Conservation (phyloP, 2,329 filamentous ascomycete species). For the Gnomoniopsis sp. region DNA sequence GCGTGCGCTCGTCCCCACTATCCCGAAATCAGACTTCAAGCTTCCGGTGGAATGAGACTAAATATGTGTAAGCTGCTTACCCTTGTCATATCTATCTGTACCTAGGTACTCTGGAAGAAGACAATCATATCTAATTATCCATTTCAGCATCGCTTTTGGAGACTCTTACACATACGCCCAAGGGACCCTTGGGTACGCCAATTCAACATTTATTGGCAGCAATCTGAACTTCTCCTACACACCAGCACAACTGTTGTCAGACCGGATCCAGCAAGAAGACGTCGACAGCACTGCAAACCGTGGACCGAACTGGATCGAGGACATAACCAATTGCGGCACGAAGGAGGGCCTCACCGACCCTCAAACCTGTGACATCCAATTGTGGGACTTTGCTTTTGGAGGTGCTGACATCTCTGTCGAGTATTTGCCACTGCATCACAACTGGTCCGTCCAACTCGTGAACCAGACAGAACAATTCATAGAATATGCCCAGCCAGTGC, state of each 20-base stretch:
- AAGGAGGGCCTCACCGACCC: conserved; percentile 40
- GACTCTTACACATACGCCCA: conserved; percentile 52
- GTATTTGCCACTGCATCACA: conserved; percentile 47
- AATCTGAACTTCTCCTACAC: conserved; percentile 43
- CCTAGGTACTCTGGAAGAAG: not conserved
- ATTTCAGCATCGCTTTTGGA: conserved; percentile 41
- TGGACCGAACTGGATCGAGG: conserved; percentile 53
- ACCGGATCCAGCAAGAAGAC: conserved; percentile 48
- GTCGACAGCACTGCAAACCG: conserved; percentile 47
- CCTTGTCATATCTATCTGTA: not conserved
- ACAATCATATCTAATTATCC: not conserved
- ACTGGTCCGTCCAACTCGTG: conserved; percentile 44
- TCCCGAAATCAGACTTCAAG: not conserved
- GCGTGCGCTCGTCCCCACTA: not conserved
- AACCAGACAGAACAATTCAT: conserved; percentile 48
- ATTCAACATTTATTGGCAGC: conserved; percentile 54
- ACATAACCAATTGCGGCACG: conserved; percentile 47
- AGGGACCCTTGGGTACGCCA: conserved; percentile 46
- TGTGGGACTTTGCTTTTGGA: conserved; percentile 57
- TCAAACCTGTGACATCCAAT: conserved; percentile 39
- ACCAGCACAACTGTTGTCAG: conserved; percentile 37
- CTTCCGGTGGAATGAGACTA: conserved; percentile 3
- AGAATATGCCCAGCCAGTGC: conserved; percentile 39
- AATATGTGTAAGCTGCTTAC: conserved; percentile 1
- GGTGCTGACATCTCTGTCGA: conserved; percentile 45